Base-by-base conservation (phyloP, 768 basidiomycete genomes). In the Boletus sensibilis region DNA sequence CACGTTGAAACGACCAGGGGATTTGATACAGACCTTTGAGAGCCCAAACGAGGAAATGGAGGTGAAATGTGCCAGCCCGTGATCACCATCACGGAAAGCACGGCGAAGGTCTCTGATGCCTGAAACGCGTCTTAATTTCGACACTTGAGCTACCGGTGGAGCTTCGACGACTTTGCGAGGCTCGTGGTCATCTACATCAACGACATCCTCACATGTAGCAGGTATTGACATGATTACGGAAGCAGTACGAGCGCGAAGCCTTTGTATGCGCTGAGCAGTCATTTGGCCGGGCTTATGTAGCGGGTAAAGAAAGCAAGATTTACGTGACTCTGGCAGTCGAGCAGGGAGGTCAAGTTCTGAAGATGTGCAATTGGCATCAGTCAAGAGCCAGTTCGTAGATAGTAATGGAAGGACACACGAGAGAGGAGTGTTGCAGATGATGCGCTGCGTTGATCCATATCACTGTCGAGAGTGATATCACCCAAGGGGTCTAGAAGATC, bases 181-280 rank as follows among this genome's bases (percentile, higher is more conserved):
- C 11, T 57, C 45, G 38, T 57, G 14, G 27, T 60, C 34, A 20
- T 60, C 55, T 16, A 31, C 16, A 38, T 62, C 56, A 6, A 37
- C 37, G 12, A 38, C 41, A 25, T 64, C 59, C 16, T 68, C 67
- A 2, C 46, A 62, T 20, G 70, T 71, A 14, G 68, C 69, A 23
- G 70, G 70, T 44, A 71, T 55, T 25, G 69, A 62, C 53, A 40
- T 50, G 55, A 72, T 51, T 31, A 71, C 49, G 51, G 56, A 58
- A 38, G 67, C 67, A 7, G 56, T 73, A 49, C 69, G 67, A 38
- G 59, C 46, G 40, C 70, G 71, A 50, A 71, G 71, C 21, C 57
- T 59, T 42, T 51, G 58, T 27, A 39, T 64, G 46, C 64, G 70
- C 37, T 57, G 38, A 47, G 60, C 58, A 21, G 60, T 73, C 56